These are phyloP conservation scores for Phylloporus arenicola DNA, from an alignment of 768 basidiomycete species.

Conservation along the genomic window DNA sequence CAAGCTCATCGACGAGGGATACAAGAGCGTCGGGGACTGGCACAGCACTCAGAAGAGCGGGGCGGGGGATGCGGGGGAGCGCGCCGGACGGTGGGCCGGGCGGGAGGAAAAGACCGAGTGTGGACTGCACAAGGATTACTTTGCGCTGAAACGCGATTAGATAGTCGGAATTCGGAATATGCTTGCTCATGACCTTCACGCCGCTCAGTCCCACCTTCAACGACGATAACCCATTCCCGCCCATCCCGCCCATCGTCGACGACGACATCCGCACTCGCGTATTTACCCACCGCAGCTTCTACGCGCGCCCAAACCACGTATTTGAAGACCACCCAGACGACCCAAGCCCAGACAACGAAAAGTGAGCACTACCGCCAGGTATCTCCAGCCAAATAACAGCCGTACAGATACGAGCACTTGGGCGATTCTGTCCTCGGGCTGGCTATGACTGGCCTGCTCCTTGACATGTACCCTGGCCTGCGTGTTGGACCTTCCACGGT, in stretches of 20 bases:
- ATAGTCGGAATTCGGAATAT: not conserved
- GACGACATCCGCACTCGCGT: constrained; percentile 46
- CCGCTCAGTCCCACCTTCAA: constrained; percentile 28
- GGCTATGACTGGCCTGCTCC: constrained; percentile 58
- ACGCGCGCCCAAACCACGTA: constrained; percentile 63
- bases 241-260: constrained; percentile 52
- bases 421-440: constrained; percentile 72
- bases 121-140: constrained; percentile 91
- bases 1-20: constrained; percentile 82
- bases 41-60: constrained; percentile 81
- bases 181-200: constrained; percentile 3
- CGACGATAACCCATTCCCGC: constrained; percentile 38
- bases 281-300: constrained; percentile 73
- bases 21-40: constrained; percentile 96
- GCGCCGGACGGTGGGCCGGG: constrained; percentile 89
- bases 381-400: not conserved
- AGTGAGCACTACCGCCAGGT: constrained; percentile 36
- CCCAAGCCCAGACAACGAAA: constrained; percentile 78
- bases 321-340: constrained; percentile 73
- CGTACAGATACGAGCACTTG: constrained; percentile 62
- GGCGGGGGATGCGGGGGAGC: constrained; percentile 65
- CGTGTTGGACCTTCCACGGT: constrained; percentile 75
- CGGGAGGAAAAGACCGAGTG: constrained; percentile 87
- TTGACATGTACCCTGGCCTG: constrained; percentile 59
- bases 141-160: constrained; percentile 51